Conservation (phyloP, 2,329 filamentous ascomycete genomes). For the Botrytis byssoidea region DNA sequence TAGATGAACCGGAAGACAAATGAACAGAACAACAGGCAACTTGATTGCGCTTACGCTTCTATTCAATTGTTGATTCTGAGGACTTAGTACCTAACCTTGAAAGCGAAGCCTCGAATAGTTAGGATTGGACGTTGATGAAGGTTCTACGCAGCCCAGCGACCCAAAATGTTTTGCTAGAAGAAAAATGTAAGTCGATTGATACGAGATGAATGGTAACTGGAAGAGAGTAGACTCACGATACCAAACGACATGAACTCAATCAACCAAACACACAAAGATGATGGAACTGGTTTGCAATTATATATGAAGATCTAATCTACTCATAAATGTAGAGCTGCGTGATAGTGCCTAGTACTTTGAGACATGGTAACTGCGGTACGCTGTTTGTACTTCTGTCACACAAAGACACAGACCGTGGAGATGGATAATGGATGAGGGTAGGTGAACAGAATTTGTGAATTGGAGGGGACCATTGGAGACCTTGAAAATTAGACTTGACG, state of each 20-base stretch:
- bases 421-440: neutral
- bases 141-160: neutral
- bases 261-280: neutral
- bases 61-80: neutral
- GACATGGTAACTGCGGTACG: neutral
- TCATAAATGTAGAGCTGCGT: neutral
- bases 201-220: neutral
- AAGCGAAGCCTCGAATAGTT: neutral
- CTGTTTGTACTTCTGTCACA: neutral
- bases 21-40: neutral
- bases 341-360: neutral
- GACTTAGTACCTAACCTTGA: neutral
- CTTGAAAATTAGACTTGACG: neutral
- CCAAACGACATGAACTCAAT: neutral
- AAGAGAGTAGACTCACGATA: neutral
- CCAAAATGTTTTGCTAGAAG: neutral
- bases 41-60: neutral
- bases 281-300: neutral
- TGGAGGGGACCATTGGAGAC: neutral
- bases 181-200: neutral
- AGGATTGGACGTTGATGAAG: neutral
- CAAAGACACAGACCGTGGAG: neutral
- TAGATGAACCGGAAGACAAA: neutral
- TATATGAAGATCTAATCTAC: neutral
- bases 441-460: accelerated